phyloP scores from a whole-genome alignment of 2,329 filamentous ascomycete genomes.

The Teratosphaeria epicoccoides region DNA sequence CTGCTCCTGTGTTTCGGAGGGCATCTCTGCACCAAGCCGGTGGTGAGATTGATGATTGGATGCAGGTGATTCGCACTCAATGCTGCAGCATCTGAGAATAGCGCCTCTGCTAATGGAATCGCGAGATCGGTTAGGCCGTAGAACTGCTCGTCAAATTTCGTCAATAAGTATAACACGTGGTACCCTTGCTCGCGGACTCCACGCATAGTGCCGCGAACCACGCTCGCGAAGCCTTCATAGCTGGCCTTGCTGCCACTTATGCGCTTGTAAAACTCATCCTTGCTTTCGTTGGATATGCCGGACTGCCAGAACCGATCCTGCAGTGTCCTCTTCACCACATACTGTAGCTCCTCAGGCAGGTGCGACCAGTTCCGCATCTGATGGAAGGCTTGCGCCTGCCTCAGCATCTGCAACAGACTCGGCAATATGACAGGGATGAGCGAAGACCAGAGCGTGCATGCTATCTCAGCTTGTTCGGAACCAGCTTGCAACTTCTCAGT shows the following conservation, averaged over 20 bases:
- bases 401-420: slow-evolving; percentile 72
- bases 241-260: slow-evolving; percentile 82
- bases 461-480: slow-evolving; percentile 61
- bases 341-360: slow-evolving; percentile 63
- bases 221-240: slow-evolving; percentile 86
- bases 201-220: slow-evolving; percentile 76
- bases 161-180: slow-evolving; percentile 89
- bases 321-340: slow-evolving; percentile 69
- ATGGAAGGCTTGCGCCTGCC: slow-evolving; percentile 83
- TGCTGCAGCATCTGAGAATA: slow-evolving; percentile 72
- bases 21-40: slow-evolving; percentile 85
- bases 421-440: slow-evolving; percentile 74
- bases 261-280: slow-evolving; percentile 90
- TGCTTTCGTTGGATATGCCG: slow-evolving; percentile 88
- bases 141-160: slow-evolving; percentile 73
- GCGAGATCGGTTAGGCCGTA: slow-evolving; percentile 83
- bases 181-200: slow-evolving; percentile 90
- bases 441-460: slow-evolving; percentile 74
- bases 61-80: slow-evolving; percentile 89
- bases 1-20: slow-evolving; percentile 64
- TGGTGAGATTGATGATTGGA: slow-evolving; percentile 78
- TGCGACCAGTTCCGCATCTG: slow-evolving; percentile 75
- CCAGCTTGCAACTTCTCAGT: slow-evolving; percentile 76
- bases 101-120: slow-evolving; percentile 66
- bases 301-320: slow-evolving; percentile 98